Conservation (phyloP, 768 basidiomycete species). For the Nidularia pulvinata region DNA sequence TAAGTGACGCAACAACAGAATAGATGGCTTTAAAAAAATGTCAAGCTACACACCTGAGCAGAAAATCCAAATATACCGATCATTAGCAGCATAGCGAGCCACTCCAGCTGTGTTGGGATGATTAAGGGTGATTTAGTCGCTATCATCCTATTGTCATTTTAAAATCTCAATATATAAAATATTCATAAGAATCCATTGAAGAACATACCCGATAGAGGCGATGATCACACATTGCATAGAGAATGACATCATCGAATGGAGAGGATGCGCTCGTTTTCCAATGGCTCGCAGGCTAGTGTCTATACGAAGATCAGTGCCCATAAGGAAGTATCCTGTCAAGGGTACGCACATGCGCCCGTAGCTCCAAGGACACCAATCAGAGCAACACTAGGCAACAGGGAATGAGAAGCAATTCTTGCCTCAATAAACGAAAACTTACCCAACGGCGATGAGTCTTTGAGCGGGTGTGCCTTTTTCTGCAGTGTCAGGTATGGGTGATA, state of each 20-base stretch:
- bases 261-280: conserved; percentile 72
- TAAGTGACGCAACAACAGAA: background rate
- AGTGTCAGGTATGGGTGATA: conserved; percentile 13
- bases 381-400: conserved; percentile 45
- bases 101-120: conserved; percentile 42
- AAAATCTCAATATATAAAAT: too few relatives aligned
- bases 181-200: too few relatives aligned
- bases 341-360: conserved; percentile 64
- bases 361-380: conserved; percentile 67
- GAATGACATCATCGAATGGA: conserved; percentile 74
- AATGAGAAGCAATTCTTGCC: too few relatives aligned
- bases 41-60: conserved; percentile 52
- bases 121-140: too few relatives aligned
- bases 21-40: background rate
- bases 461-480: conserved; percentile 22
- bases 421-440: conserved; percentile 40
- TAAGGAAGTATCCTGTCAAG: background rate
- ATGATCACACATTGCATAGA: conserved; percentile 51
- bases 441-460: conserved; percentile 59
- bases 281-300: conserved; percentile 57
- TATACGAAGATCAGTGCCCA: too few relatives aligned
- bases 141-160: too few relatives aligned
- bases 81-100: conserved; percentile 44
- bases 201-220: conserved; percentile 28
- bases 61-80: conserved; percentile 54